phyloP scores from a whole-genome alignment of 2,329 filamentous ascomycete genomes.

The Beauveria brongniartii region DNA sequence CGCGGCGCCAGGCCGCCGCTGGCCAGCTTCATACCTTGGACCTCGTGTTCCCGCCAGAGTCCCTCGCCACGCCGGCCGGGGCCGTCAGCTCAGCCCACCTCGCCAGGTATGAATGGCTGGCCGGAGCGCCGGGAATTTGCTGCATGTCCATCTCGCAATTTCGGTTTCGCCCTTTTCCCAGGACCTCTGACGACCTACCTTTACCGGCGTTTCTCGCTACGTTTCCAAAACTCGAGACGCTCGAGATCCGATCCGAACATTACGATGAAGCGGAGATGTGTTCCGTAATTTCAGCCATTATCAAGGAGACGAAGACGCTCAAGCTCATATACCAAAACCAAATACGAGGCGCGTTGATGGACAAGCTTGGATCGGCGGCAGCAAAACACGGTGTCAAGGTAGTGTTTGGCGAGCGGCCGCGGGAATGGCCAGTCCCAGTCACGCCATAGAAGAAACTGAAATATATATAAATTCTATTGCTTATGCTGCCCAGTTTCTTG shows the following conservation, averaged over 20 bases:
- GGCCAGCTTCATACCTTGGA: constrained; percentile 27
- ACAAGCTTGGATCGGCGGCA: constrained; percentile 20
- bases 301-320: constrained; percentile 22
- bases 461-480: neutral
- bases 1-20: constrained; percentile 19
- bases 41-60: constrained; percentile 26
- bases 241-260: constrained; percentile 26
- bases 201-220: constrained; percentile 27
- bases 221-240: constrained; percentile 28
- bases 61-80: constrained; percentile 18
- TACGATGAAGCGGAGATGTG: constrained; percentile 24
- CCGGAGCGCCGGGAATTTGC: constrained; percentile 25
- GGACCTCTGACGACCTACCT: constrained; percentile 21
- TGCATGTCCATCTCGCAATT: constrained; percentile 29
- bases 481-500: neutral
- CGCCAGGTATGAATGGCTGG: constrained; percentile 26
- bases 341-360: constrained; percentile 23
- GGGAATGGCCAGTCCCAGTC: constrained; percentile 24
- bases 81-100: constrained; percentile 23
- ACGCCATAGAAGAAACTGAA: neutral
- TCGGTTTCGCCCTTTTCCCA: constrained; percentile 23
- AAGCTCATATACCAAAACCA: constrained; percentile 26
- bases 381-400: constrained; percentile 20
- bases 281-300: constrained; percentile 21
- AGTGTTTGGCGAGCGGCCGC: constrained; percentile 22